These are phyloP conservation scores for Zopfochytrium polystomum DNA, from an alignment of 371 early-diverging fungal genomes.

Conservation along the genomic window DNA sequence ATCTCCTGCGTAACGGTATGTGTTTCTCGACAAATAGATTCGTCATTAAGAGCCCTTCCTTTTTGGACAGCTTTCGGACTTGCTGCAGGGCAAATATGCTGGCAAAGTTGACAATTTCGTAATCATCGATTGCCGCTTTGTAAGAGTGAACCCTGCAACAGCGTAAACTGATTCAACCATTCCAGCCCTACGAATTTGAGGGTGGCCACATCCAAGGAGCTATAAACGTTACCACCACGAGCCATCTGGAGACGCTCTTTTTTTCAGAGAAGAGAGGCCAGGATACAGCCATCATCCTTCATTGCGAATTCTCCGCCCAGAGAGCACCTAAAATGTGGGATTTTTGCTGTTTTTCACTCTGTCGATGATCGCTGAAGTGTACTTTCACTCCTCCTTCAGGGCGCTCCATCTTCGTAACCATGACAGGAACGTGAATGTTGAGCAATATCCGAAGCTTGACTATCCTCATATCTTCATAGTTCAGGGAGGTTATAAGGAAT, in stretches of 20 bases:
- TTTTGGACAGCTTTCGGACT: constrained; percentile 23
- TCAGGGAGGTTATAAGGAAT: constrained; percentile 81
- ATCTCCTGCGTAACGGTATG: constrained; percentile 16
- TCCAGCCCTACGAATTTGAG: constrained; percentile 71
- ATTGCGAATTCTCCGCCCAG: constrained; percentile 86
- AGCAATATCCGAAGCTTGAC: constrained; percentile 70
- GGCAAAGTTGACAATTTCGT: constrained; percentile 41
- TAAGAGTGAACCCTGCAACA: neutral
- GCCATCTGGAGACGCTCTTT: constrained; percentile 44
- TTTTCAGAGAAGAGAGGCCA: constrained; percentile 31
- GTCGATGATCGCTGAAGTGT: neutral
- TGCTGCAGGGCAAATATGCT: constrained; percentile 38
- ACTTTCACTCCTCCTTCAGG: constrained; percentile 32
- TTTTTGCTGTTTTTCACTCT: constrained; percentile 1
- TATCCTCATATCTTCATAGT: constrained; percentile 91
- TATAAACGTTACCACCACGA: constrained; percentile 59
- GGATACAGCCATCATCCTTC: constrained; percentile 69
- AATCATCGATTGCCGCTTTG: constrained; percentile 81
- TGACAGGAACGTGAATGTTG: constrained; percentile 69
- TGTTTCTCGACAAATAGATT: too few relatives aligned
- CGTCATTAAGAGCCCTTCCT: too few relatives aligned
- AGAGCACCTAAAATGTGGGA: constrained; percentile 76
- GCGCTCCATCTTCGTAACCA: constrained; percentile 70
- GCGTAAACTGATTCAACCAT: neutral
- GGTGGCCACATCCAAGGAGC: constrained; percentile 85